A percentile compares a stretch with the other conserved stretches of the same genome.
Evolutionary conservation across 805 yeast genomes (phyloP).

Genomic region (Ogataea haglerorum): DNA sequence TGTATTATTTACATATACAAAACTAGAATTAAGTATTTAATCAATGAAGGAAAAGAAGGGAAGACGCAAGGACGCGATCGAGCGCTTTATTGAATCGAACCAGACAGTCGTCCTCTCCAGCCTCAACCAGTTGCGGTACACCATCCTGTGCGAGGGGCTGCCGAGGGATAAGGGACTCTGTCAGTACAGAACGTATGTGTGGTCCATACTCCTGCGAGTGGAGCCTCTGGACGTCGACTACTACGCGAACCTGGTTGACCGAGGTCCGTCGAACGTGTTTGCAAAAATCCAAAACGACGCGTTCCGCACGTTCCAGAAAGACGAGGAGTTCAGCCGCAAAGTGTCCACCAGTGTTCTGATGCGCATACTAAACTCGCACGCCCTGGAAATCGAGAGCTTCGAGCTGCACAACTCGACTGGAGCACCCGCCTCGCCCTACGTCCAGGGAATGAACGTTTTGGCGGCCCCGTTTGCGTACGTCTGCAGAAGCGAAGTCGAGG

Average conservation of each 20-base stretch:
- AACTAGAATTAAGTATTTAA: not conserved
- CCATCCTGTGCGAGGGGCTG: conserved; percentile 46
- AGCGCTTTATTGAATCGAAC: conserved; percentile 43
- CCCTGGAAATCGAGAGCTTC: conserved; percentile 39
- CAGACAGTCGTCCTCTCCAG: conserved; percentile 47
- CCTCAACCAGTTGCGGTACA: conserved; percentile 51
- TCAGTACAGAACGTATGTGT: conserved; percentile 69
- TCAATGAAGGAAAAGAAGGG: conserved; percentile 28
- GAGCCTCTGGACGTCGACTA: conserved; percentile 53
- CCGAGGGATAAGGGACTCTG: conserved; percentile 41
- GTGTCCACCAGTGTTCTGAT: conserved; percentile 70
- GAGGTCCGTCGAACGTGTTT: conserved; percentile 58
- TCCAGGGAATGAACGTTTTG: conserved; percentile 89
- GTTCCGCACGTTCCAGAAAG: conserved; percentile 79
- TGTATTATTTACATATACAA: conserved; percentile 6
- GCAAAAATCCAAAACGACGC: conserved; percentile 81
- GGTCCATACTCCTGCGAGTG: conserved; percentile 73
- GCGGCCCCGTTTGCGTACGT: conserved; percentile 80
- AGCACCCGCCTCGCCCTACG: conserved; percentile 50
- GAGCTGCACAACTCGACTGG: conserved; percentile 4
- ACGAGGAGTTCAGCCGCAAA: conserved; percentile 54
- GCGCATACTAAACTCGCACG: conserved; percentile 70
- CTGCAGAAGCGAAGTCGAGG: conserved; percentile 79
- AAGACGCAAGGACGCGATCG: conserved; percentile 51
- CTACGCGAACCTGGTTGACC: conserved; percentile 51